Evolutionary conservation across 2,329 filamentous ascomycete species (phyloP).

Genomic region (Pseudogymnoascus sp.): DNA sequence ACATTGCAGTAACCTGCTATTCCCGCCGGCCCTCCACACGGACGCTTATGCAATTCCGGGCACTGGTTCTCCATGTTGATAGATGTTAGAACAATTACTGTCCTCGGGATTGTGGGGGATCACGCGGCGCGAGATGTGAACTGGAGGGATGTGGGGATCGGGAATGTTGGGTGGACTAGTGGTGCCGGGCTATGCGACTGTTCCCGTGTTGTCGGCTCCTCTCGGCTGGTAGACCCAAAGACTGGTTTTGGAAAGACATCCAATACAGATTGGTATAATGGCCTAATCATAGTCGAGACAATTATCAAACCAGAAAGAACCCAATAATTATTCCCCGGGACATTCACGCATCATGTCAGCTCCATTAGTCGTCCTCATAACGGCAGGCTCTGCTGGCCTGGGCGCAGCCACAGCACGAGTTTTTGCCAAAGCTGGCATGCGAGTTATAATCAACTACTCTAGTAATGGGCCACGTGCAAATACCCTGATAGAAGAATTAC

Average conservation of each 20-base stretch:
- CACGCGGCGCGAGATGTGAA: background rate
- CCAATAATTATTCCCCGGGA: background rate
- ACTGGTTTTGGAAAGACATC: background rate
- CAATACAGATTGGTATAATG: background rate
- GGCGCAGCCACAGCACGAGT: constrained; percentile 60
- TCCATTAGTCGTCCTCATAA: constrained; percentile 35
- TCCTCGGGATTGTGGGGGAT: background rate
- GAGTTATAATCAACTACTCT: constrained; percentile 67
- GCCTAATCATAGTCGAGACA: background rate
- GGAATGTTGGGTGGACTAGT: background rate
- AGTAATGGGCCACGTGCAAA: constrained; percentile 52
- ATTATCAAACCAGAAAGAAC: background rate
- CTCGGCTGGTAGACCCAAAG: background rate
- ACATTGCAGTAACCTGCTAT: background rate
- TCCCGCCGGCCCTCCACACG: background rate
- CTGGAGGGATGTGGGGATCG: background rate
- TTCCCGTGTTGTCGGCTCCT: background rate
- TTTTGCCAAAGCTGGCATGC: constrained; percentile 60
- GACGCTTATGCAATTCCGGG: background rate
- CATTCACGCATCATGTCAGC: constrained; percentile 12
- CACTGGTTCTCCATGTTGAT: background rate
- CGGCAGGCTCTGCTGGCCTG: constrained; percentile 54
- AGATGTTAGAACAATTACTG: background rate
- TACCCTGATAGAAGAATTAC: constrained; percentile 47
- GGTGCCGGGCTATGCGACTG: background rate